Base-by-base conservation (phyloP, 2,329 filamentous ascomycete species). In the Bretziella fagacearum region DNA sequence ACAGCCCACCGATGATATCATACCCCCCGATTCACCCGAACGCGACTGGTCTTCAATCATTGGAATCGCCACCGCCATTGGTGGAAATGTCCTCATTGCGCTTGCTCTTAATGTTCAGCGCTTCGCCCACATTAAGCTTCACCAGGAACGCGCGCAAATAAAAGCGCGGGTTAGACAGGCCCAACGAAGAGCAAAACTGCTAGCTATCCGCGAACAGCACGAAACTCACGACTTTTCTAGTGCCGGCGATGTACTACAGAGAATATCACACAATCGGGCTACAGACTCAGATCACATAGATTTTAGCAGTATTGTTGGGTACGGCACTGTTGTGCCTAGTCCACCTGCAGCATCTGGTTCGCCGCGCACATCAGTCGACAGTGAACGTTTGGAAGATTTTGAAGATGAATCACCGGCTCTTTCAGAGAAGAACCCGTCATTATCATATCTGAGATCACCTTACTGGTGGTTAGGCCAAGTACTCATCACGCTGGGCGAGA, bases 391-490 rank as follows among this genome's bases (percentile, higher is more conserved):
- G 17, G 53, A 26, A 8, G 26, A 22, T 18, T 30, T 43, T 18
- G 26, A 47, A 17, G 49, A 51, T 23, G 6, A 32, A 4, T 17
- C 29, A 6, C 20, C 29, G 6, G n/a, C 15, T 11, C 25, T 44
- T 4, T 51, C 55, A 8, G 54, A 60, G 35, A 55, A 61, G 17
- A 53, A 54, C 25, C 47, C 56, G 3, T 57, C 77, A 25, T 79
- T 79, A 49, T 81, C 76, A 4, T 98, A 98, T 61, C 73, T 98
- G 51, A 78, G 77, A 53, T 94, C 86, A 29, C 85, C 86, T 1
- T 95, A 91, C 59, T 98, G 91, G 91, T 98, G 91, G 91, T 65
- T 79, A 26, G 91, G 91, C 17, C 89, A 96, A 54, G 73, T 93
- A 13, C 70, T 98, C 51, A 98, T 98, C 75, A 85, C 80, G 1